Conservation (phyloP, 768 basidiomycete species). For the Phlegmacium glaucopus region DNA sequence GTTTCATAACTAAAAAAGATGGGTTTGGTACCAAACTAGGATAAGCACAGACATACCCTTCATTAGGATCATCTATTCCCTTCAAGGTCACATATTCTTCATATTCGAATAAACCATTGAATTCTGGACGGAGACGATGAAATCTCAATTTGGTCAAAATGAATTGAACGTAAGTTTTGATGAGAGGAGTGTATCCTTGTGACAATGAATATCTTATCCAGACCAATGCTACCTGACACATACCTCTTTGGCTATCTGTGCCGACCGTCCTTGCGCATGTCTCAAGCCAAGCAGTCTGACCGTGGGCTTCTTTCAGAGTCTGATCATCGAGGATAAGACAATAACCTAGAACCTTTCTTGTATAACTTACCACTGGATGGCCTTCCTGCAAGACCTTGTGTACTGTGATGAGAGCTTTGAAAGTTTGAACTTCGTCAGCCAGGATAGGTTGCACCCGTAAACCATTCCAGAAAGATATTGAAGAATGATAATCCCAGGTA, state of each 20-base stretch:
- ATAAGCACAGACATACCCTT: slow-evolving; percentile 64
- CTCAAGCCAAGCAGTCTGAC: slow-evolving; percentile 97
- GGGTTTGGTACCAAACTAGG: slow-evolving; percentile 6
- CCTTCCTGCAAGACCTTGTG: slow-evolving; percentile 99
- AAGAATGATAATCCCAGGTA: slow-evolving; percentile 99
- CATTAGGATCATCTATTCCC: slow-evolving; percentile 97
- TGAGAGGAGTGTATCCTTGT: slow-evolving; percentile 87
- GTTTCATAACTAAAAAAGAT: slow-evolving; percentile 79
- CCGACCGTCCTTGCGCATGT: slow-evolving; percentile 92
- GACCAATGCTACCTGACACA: slow-evolving; percentile 7
- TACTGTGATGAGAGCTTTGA: slow-evolving; percentile 96
- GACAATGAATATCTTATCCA: not conserved
- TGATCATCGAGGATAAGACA: slow-evolving; percentile 27
- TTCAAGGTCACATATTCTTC: slow-evolving; percentile 98
- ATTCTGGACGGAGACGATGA: slow-evolving; percentile 93
- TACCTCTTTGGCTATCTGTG: slow-evolving; percentile 73
- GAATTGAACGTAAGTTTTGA: slow-evolving; percentile 95
- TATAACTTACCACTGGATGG: slow-evolving; percentile 73
- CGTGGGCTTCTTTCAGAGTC: slow-evolving; percentile 96
- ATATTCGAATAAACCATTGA: slow-evolving; percentile 98
- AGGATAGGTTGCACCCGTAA: slow-evolving; percentile 95
- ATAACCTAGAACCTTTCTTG: not conserved
- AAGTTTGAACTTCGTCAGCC: slow-evolving; percentile 96
- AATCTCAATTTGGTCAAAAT: slow-evolving; percentile 94
- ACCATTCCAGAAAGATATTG: slow-evolving; percentile 97